Evolutionary conservation across 2,329 filamentous ascomycete genomes (phyloP).

Genomic region (Verticillium tricorpus): DNA sequence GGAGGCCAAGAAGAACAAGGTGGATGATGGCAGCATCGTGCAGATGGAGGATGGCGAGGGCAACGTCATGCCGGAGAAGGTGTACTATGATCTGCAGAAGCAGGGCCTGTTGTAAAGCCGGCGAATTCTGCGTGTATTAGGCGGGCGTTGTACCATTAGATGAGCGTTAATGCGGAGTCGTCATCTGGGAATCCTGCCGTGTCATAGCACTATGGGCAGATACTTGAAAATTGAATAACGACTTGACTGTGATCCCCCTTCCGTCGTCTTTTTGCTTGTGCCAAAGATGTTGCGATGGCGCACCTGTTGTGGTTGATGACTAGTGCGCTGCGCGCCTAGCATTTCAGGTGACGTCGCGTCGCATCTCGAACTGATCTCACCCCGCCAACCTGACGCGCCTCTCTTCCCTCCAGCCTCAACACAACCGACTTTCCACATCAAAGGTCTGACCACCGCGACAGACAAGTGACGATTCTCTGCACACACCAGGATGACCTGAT

Average conservation of each 20-base stretch:
- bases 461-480: slow-evolving; percentile 5
- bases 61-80: slow-evolving; percentile 98
- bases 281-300: too few species aligned
- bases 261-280: too few species aligned
- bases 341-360: not conserved
- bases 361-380: not conserved
- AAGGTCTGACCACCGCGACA: not conserved
- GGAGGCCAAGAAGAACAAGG: slow-evolving; percentile 73
- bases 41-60: slow-evolving; percentile 98
- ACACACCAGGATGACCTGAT: slow-evolving; percentile 11
- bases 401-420: not conserved
- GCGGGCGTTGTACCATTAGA: not conserved
- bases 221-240: not conserved
- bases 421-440: not conserved
- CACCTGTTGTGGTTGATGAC: not conserved
- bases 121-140: not conserved
- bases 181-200: not conserved
- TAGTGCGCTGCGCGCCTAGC: not conserved
- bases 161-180: not conserved
- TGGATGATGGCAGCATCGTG: slow-evolving; percentile 77
- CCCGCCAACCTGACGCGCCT: not conserved
- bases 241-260: not conserved
- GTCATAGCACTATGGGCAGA: not conserved
- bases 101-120: slow-evolving; percentile 70
- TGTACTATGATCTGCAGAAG: slow-evolving; percentile 92